Conservation (phyloP, 2,329 filamentous ascomycete species). For the Pestalotiopsis sp. region DNA sequence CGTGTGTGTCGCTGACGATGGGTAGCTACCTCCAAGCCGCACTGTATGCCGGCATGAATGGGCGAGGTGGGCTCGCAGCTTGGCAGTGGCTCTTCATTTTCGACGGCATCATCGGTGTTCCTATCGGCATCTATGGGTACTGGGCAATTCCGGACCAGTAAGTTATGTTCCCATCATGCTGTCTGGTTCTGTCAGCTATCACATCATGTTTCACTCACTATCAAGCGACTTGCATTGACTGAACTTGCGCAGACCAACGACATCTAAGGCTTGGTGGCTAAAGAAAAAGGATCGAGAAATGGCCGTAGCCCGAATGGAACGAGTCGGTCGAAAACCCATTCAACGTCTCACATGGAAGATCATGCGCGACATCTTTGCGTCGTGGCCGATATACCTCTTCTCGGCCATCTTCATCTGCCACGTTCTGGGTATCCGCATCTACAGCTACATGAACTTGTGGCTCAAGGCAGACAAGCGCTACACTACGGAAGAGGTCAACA, state of each 20-base stretch:
- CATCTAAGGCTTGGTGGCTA: slow-evolving; percentile 24
- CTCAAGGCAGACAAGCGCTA: slow-evolving; percentile 32
- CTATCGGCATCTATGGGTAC: slow-evolving; percentile 21
- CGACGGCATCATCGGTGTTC: slow-evolving; percentile 30
- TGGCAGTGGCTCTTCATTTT: slow-evolving; percentile 50
- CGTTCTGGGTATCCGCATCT: slow-evolving; percentile 35
- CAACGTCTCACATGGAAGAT: slow-evolving; percentile 29
- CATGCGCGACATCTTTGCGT: slow-evolving; percentile 27
- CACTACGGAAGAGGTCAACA: slow-evolving; percentile 46
- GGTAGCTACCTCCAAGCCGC: slow-evolving; percentile 42
- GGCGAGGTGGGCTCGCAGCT: slow-evolving; percentile 34
- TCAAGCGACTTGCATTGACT: neutral
- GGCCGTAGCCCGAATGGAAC: slow-evolving; percentile 24
- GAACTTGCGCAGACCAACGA: slow-evolving; percentile 21
- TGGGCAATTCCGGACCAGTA: slow-evolving; percentile 32
- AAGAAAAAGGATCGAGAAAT: slow-evolving; percentile 22
- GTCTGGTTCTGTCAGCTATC: no score
- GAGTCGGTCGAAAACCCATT: slow-evolving; percentile 28
- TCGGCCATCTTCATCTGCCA: slow-evolving; percentile 32
- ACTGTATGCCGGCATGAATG: slow-evolving; percentile 39
- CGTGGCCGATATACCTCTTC: slow-evolving; percentile 33
- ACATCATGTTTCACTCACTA: no score
- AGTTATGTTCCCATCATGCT: neutral
- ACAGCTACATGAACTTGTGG: slow-evolving; percentile 36
- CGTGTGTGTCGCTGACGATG: slow-evolving; percentile 25